phyloP scores from a whole-genome alignment of 768 basidiomycete species.

The Paxillus rubicundulus region DNA sequence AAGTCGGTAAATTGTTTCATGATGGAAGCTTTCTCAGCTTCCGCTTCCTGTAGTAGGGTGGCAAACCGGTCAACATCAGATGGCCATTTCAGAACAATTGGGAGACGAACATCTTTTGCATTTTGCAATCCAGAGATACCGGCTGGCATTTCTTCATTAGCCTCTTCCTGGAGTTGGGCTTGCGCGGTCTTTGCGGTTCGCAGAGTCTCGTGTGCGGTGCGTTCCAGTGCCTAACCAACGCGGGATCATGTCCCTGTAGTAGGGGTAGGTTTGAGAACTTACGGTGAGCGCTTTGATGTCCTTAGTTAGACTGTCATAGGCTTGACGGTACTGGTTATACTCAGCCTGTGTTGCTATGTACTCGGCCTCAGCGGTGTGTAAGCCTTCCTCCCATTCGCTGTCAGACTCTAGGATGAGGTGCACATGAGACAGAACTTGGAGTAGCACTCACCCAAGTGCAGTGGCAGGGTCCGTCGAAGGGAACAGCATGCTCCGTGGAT shows the following conservation, averaged over 20 bases:
- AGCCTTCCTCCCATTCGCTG: conserved; percentile 48
- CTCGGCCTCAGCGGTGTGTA: conserved; percentile 39
- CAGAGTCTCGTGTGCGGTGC: conserved; percentile 19
- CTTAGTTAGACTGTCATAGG: conserved; percentile 29
- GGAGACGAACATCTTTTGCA: conserved; percentile 47
- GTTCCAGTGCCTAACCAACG: conserved; percentile 19
- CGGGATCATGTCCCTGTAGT: not conserved
- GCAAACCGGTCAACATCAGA: conserved; percentile 4
- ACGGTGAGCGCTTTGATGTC: conserved; percentile 37
- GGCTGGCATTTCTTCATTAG: conserved; percentile 67
- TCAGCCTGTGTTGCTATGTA: conserved; percentile 29
- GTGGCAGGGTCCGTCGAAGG: conserved; percentile 48
- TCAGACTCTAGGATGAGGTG: not conserved
- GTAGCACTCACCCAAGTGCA: conserved; percentile 43
- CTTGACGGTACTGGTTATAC: conserved; percentile 25
- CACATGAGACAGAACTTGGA: not conserved
- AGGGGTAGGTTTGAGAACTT: conserved; percentile 7
- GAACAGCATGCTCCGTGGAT: conserved; percentile 49
- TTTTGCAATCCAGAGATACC: conserved; percentile 55
- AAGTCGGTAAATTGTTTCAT: conserved; percentile 50
- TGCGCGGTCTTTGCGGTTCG: conserved; percentile 37
- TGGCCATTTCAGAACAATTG: not conserved
- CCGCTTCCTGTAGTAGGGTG: conserved; percentile 44
- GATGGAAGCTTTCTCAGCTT: conserved; percentile 48
- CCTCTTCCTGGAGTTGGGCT: conserved; percentile 50